Percentiles rank a stretch among this genome's conserved stretches.
These are phyloP conservation scores for Brassica rapa DNA, from an alignment of 345 rosid species.

Conservation along the genomic window DNA sequence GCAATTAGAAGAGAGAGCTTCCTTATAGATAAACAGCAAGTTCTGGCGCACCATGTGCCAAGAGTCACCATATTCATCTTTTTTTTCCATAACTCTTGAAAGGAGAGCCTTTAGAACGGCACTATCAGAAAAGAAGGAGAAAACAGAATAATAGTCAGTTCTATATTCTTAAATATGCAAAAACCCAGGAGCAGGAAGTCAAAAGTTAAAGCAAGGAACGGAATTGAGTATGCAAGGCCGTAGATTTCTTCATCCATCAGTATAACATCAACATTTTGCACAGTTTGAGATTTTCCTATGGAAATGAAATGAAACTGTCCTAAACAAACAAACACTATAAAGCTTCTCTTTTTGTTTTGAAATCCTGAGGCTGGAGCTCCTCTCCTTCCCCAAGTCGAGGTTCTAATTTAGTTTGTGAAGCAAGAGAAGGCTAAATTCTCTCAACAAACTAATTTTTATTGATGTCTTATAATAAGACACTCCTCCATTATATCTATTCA, in stretches of 20 bases:
- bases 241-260: not conserved
- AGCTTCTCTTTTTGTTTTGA: not conserved
- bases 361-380: not conserved
- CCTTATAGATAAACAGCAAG: constrained; percentile 61
- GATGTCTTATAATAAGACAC: constrained; percentile 10
- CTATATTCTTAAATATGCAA: constrained; percentile 7
- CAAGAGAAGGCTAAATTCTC: constrained; percentile 6
- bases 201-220: constrained; percentile 9
- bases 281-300: constrained; percentile 5
- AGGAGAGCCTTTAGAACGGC: constrained; percentile 71
- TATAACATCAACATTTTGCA: constrained; percentile 13
- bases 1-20: constrained; percentile 75
- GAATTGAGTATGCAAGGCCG: constrained; percentile 2
- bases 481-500: not conserved
- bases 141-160: constrained; percentile 8
- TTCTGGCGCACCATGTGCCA: constrained; percentile 63
- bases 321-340: not conserved
- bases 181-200: not conserved
- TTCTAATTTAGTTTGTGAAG: not conserved
- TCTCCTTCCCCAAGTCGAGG: constrained; percentile 5
- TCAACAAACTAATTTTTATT: not conserved
- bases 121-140: constrained; percentile 49
- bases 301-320: not conserved
- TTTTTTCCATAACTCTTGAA: constrained; percentile 62
- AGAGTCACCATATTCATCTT: constrained; percentile 56